phyloP scores from a whole-genome alignment of 805 yeast genomes.

The Nakazawaea laoshanensis region DNA sequence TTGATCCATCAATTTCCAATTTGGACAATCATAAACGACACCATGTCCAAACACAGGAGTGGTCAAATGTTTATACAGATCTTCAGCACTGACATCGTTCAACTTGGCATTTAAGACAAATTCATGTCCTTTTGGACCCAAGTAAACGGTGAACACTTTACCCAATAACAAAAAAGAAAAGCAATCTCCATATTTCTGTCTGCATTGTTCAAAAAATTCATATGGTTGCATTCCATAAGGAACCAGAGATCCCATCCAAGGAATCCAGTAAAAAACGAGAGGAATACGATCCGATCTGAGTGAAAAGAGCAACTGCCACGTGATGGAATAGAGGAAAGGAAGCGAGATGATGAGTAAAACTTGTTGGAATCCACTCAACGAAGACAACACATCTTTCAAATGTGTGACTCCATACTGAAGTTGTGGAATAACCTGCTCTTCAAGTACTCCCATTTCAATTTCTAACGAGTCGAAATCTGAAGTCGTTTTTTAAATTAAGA shows the following conservation, averaged over 20 bases:
- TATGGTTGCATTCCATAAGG: slow-evolving; percentile 91
- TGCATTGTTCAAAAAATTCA: slow-evolving; percentile 74
- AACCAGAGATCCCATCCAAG: slow-evolving; percentile 92
- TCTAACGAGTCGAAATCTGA: too few species aligned
- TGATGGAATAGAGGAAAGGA: slow-evolving; percentile 60
- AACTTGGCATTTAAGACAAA: slow-evolving; percentile 87
- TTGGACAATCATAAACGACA: slow-evolving; percentile 95
- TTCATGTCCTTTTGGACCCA: slow-evolving; percentile 98
- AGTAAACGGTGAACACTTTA: slow-evolving; percentile 85
- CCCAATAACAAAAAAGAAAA: slow-evolving; percentile 88
- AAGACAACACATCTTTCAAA: slow-evolving; percentile 11
- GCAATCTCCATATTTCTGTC: slow-evolving; percentile 82
- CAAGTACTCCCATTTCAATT: slow-evolving; percentile 8
- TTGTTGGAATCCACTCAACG: slow-evolving; percentile 19
- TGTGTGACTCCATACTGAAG: too few species aligned
- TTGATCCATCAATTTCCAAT: slow-evolving; percentile 92
- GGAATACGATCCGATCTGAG: slow-evolving; percentile 80
- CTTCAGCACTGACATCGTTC: slow-evolving; percentile 91
- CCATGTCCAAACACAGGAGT: slow-evolving; percentile 99
- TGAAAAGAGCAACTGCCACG: slow-evolving; percentile 65
- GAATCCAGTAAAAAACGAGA: slow-evolving; percentile 83
- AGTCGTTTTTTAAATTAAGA: neutral
- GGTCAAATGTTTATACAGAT: slow-evolving; percentile 91
- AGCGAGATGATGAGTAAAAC: slow-evolving; percentile 24
- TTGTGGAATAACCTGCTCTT: slow-evolving; percentile 2